These are phyloP conservation scores for Diaporthe eres DNA, from an alignment of 2,329 filamentous ascomycete species.

Conservation along the genomic window DNA sequence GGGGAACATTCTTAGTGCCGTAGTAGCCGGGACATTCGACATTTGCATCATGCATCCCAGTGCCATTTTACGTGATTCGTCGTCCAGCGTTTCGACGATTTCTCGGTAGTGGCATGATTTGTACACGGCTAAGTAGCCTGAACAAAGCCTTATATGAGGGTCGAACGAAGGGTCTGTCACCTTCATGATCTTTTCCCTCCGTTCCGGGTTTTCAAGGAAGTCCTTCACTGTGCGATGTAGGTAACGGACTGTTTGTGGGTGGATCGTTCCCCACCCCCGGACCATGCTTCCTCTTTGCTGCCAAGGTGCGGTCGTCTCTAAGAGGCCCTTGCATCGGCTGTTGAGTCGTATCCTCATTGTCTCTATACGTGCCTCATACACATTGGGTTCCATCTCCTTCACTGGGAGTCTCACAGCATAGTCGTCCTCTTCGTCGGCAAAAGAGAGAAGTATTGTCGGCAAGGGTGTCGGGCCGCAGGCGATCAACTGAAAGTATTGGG, in stretches of 20 bases:
- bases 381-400: neutral
- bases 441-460: neutral
- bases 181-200: neutral
- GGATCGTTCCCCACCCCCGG: no score
- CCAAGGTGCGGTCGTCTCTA: neutral
- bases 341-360: neutral
- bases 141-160: neutral
- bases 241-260: no score
- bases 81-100: neutral
- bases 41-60: neutral
- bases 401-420: neutral
- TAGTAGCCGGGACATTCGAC: neutral
- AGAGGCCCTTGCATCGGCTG: neutral
- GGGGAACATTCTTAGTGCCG: neutral
- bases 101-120: neutral
- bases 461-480: neutral
- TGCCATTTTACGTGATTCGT: neutral
- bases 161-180: neutral
- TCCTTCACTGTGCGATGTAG: no score
- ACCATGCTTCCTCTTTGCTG: no score
- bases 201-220: no score
- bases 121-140: neutral
- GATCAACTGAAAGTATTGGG: neutral
- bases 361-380: neutral
- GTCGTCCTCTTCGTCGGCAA: neutral